Evolutionary conservation across 2,329 filamentous ascomycete species (phyloP).

Genomic region (Fusarium siculi): DNA sequence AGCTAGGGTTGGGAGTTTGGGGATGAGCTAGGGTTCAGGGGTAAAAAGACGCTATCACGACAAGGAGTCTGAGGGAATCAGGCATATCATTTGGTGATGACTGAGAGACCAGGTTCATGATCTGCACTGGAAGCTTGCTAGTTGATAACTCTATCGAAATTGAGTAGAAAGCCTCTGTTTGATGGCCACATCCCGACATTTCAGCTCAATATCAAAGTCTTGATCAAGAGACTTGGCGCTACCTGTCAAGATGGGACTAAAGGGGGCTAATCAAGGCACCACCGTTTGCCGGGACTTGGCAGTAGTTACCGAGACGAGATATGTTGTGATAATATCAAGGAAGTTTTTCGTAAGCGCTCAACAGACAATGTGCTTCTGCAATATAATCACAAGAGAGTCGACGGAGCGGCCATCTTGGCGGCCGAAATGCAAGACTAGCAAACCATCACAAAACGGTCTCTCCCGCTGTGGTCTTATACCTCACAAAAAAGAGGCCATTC

Average conservation of each 20-base stretch:
- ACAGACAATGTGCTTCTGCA: not conserved
- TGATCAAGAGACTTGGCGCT: not conserved
- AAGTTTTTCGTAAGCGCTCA: conserved; percentile 27
- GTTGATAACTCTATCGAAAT: conserved; percentile 7
- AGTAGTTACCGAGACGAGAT: not conserved
- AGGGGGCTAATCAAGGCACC: conserved; percentile 17
- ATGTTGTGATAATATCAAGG: not conserved
- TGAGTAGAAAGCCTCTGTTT: not conserved
- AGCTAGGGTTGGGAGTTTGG: conserved; percentile 29
- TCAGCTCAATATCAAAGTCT: conserved; percentile 5
- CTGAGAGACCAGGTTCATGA: conserved; percentile 2
- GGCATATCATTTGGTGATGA: not conserved
- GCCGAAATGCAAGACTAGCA: not conserved
- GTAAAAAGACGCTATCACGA: conserved; percentile 19
- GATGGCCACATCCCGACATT: not conserved
- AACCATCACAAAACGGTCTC: not conserved
- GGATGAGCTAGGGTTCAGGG: conserved; percentile 22
- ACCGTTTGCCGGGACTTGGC: conserved; percentile 19
- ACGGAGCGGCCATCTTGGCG: not conserved
- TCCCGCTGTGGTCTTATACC: conserved; percentile 7
- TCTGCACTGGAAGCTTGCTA: not conserved
- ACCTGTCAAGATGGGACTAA: conserved; percentile 6
- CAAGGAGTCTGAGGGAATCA: not conserved
- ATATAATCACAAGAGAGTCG: conserved; percentile 1
- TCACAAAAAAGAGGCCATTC: conserved; percentile 2